phyloP scores from a whole-genome alignment of 2,329 filamentous ascomycete genomes.

The Colletotrichum paranaense region DNA sequence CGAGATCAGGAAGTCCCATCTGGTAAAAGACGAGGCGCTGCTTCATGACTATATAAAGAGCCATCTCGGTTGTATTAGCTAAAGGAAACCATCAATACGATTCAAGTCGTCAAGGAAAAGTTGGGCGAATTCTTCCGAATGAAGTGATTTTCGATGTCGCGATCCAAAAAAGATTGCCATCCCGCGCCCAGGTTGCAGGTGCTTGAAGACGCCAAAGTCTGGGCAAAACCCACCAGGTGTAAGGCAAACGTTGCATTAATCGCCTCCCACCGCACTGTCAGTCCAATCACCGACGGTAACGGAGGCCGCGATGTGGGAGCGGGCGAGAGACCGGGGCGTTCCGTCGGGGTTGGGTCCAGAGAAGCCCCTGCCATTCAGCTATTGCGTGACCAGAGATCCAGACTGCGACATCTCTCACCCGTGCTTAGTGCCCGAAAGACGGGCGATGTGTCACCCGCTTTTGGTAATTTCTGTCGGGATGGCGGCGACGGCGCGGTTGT shows the following conservation, averaged over 20 bases:
- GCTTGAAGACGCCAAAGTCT: conserved; percentile 26
- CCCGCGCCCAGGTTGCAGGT: conserved; percentile 3
- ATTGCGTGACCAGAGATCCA: conserved; percentile 32
- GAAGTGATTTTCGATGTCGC: conserved; percentile 17
- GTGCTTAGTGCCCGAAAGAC: not conserved
- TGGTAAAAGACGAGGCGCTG: not conserved
- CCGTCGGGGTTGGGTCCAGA: conserved; percentile 1
- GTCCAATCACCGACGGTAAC: conserved; percentile 15
- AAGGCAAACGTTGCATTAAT: not conserved
- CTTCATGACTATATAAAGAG: conserved; percentile 24
- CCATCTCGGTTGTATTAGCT: not conserved
- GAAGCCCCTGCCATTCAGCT: conserved; percentile 18
- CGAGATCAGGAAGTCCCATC: not conserved
- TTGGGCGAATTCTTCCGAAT: conserved; percentile 2
- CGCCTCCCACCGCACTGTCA: not conserved
- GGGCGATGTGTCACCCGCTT: not conserved
- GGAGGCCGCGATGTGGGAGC: not conserved
- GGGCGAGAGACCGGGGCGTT: not conserved
- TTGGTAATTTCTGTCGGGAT: conserved; percentile 23
- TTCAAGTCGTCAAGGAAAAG: not conserved
- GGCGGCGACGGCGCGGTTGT: conserved; percentile 14
- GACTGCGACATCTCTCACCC: conserved; percentile 24
- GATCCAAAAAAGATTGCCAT: conserved; percentile 11
- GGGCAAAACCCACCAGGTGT: conserved; percentile 26
- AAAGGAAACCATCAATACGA: not conserved